Percentiles rank a stretch among this genome's conserved stretches.
phyloP scores from a whole-genome alignment of 192 early-diverging fungal species.

The Backusella psychrophila region DNA sequence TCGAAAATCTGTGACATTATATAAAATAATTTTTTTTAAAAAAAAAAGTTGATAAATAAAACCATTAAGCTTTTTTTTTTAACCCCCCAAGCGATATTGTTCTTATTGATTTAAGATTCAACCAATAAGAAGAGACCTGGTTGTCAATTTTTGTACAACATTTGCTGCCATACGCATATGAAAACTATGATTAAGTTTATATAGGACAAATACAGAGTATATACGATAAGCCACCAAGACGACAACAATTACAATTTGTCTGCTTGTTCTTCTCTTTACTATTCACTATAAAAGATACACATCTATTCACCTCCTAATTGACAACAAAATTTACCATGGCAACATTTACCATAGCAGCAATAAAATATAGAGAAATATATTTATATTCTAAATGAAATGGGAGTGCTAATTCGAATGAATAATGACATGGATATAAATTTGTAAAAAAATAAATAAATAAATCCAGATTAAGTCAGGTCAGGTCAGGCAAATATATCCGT shows the following conservation, averaged over 20 bases:
- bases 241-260: neutral
- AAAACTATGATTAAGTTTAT: neutral
- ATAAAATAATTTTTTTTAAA: neutral
- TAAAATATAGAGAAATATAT: no score
- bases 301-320: neutral
- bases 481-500: no score
- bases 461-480: no score
- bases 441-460: no score
- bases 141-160: neutral
- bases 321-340: no score
- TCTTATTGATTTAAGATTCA: neutral
- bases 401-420: neutral
- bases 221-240: neutral
- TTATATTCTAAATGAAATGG: no score
- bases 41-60: neutral
- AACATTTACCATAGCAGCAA: no score
- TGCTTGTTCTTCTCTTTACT: neutral
- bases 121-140: neutral
- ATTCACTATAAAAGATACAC: neutral
- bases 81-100: neutral
- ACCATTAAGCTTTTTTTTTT: neutral
- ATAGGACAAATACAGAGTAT: neutral
- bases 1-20: constrained; percentile 31
- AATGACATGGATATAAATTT: neutral
- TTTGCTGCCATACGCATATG: neutral